phyloP scores from a whole-genome alignment of 2,329 filamentous ascomycete species.

The Epichloe typhina region DNA sequence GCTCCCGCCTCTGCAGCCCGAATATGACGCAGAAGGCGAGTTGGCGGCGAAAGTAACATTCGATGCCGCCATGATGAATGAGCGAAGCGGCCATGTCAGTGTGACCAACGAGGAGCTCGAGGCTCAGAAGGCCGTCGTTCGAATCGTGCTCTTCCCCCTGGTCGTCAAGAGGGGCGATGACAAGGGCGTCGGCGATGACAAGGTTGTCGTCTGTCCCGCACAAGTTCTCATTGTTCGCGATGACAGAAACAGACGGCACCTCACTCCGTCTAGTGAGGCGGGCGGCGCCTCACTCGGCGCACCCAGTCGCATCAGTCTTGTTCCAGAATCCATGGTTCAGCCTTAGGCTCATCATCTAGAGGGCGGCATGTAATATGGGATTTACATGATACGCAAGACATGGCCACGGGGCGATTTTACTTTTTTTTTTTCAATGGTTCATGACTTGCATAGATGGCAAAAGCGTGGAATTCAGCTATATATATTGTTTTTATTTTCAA shows the following conservation, averaged over 20 bases:
- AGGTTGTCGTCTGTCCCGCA: constrained; percentile 89
- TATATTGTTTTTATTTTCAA: neutral
- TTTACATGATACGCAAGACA: neutral
- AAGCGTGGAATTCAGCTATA: neutral
- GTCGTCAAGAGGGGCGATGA: constrained; percentile 96
- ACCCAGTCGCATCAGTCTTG: constrained; percentile 25
- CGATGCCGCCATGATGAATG: constrained; percentile 90
- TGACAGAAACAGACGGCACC: constrained; percentile 24
- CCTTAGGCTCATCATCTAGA: constrained; percentile 22
- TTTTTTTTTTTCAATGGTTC: neutral
- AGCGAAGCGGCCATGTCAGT: constrained; percentile 55
- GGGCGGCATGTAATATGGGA: constrained; percentile 18
- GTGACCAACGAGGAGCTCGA: constrained; percentile 67
- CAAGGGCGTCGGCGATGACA: constrained; percentile 72
- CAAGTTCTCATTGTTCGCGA: constrained; percentile 70
- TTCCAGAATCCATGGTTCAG: constrained; percentile 20
- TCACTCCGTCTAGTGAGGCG: constrained; percentile 37
- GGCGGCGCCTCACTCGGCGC: constrained; percentile 31
- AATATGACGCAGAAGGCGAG: constrained; percentile 89
- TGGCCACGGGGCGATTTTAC: neutral
- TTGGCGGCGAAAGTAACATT: constrained; percentile 78
- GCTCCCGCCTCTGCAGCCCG: constrained; percentile 86
- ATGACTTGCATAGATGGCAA: neutral
- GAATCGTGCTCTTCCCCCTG: constrained; percentile 81
- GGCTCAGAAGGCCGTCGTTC: constrained; percentile 61